Conservation (phyloP, 2,329 filamentous ascomycete genomes). For the Cadophora malorum region DNA sequence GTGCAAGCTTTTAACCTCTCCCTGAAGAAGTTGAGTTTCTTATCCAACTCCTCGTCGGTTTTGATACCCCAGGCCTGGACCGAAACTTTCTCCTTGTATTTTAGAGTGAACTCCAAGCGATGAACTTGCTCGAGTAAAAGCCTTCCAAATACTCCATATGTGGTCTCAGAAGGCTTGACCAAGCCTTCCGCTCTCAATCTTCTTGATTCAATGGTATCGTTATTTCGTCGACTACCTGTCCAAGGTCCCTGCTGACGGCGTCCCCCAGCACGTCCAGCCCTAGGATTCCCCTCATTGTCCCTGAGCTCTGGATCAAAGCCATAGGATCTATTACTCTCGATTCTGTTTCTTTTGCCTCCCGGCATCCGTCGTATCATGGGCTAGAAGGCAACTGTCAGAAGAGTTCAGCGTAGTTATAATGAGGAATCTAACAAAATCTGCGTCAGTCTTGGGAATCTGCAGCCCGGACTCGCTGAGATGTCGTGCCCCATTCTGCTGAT, state of each 20-base stretch:
- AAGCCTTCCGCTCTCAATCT: not conserved
- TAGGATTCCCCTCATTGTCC: not conserved
- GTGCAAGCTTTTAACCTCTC: constrained; percentile 27
- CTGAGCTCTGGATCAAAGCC: not conserved
- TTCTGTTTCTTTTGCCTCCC: not conserved
- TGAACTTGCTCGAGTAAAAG: constrained; percentile 27
- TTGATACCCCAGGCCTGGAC: constrained; percentile 30
- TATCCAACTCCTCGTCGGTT: constrained; percentile 27
- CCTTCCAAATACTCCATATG: constrained; percentile 32
- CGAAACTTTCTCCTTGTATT: constrained; percentile 10
- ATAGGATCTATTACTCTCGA: not conserved
- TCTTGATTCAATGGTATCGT: not conserved
- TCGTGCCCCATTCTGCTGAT: constrained; percentile 12
- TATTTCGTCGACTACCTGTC: not conserved
- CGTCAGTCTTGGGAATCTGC: not conserved
- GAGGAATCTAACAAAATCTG: not conserved
- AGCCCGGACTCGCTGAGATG: not conserved
- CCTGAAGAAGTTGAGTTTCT: constrained; percentile 29
- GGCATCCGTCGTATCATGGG: not conserved
- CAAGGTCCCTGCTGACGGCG: not conserved
- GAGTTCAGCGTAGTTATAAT: not conserved
- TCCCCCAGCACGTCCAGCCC: not conserved
- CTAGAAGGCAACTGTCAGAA: not conserved
- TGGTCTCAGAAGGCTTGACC: constrained; percentile 19
- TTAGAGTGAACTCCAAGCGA: constrained; percentile 17